These are phyloP conservation scores for Moesziomyces antarcticus DNA, from an alignment of 1,284 basidiomycete genomes.

Conservation along the genomic window DNA sequence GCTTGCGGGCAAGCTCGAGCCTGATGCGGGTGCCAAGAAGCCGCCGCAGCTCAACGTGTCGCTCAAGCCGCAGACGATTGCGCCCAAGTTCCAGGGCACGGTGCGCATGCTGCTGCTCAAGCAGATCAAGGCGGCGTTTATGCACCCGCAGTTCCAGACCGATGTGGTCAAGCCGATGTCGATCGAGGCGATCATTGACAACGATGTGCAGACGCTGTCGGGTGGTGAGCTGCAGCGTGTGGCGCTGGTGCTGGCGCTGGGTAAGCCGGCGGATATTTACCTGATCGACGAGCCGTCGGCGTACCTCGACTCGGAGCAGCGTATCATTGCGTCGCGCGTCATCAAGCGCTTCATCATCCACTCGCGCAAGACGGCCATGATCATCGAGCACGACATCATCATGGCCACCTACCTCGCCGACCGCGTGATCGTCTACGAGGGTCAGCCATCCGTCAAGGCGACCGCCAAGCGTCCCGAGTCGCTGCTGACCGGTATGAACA, in stretches of 20 bases:
- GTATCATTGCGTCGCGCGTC: slow-evolving; percentile 66
- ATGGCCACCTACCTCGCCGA: slow-evolving; percentile 67
- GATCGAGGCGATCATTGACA: slow-evolving; percentile 66
- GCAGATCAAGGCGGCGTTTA: slow-evolving; percentile 67
- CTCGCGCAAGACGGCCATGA: slow-evolving; percentile 67
- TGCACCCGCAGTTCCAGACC: slow-evolving; percentile 68
- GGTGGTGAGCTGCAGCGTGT: slow-evolving; percentile 68
- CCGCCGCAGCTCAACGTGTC: slow-evolving; percentile 67
- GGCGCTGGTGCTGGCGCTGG: slow-evolving; percentile 64
- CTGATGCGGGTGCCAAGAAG: slow-evolving; percentile 60
- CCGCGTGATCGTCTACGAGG: slow-evolving; percentile 66
- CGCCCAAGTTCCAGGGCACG: slow-evolving; percentile 67
- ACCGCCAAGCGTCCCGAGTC: slow-evolving; percentile 63
- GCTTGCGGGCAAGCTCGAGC: slow-evolving; percentile 66
- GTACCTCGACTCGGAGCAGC: slow-evolving; percentile 68
- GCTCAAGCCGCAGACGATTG: slow-evolving; percentile 67
- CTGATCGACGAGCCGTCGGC: slow-evolving; percentile 67
- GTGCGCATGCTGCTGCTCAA: slow-evolving; percentile 67
- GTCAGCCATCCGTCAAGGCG: slow-evolving; percentile 64
- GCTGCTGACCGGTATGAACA: slow-evolving; percentile 67
- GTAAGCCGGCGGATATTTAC: slow-evolving; percentile 67
- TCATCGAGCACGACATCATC: slow-evolving; percentile 68
- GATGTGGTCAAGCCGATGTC: slow-evolving; percentile 68
- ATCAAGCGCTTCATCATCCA: slow-evolving; percentile 69
- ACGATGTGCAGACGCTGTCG: slow-evolving; percentile 67